These are phyloP conservation scores for Ampelocalamus luodianensis DNA, from an alignment of 176 grass and related monocot species.

Conservation along the genomic window DNA sequence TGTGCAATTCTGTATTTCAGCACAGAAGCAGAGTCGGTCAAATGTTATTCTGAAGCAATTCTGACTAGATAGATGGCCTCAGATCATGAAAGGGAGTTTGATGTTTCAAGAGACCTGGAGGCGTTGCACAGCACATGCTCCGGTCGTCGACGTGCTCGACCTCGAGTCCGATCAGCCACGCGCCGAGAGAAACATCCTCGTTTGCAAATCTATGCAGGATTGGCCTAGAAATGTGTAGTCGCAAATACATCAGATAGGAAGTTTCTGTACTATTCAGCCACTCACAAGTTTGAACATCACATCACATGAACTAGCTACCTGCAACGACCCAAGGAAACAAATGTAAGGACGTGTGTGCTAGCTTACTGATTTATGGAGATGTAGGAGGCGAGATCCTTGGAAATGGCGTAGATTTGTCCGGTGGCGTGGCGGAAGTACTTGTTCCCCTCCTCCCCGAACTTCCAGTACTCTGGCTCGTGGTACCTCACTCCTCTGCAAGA, in stretches of 20 bases:
- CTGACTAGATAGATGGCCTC: background rate
- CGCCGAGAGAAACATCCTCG: slow-evolving; percentile 83
- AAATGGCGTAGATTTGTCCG: slow-evolving; percentile 57
- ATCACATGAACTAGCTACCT: background rate
- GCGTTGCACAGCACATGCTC: slow-evolving; percentile 91
- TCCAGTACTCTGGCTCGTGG: slow-evolving; percentile 97
- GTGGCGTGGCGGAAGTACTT: slow-evolving; percentile 96
- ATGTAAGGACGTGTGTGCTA: background rate
- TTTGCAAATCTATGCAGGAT: slow-evolving; percentile 88
- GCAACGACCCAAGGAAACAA: background rate
- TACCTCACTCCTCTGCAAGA: slow-evolving; percentile 78
- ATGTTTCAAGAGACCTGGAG: slow-evolving; percentile 55
- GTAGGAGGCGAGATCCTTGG: slow-evolving; percentile 67
- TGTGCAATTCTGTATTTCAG: background rate
- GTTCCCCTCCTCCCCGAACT: slow-evolving; percentile 92
- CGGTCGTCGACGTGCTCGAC: slow-evolving; percentile 86
- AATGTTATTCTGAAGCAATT: background rate
- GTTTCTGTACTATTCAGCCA: no score
- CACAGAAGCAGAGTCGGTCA: background rate
- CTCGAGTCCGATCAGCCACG: slow-evolving; percentile 86
- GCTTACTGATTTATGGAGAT: slow-evolving; percentile 82
- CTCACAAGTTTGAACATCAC: no score
- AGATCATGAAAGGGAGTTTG: no score
- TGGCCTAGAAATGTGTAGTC: slow-evolving; percentile 52
- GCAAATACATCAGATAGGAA: background rate